phyloP scores from a whole-genome alignment of 345 rosid genomes.

The Eucalyptus microcorys region DNA sequence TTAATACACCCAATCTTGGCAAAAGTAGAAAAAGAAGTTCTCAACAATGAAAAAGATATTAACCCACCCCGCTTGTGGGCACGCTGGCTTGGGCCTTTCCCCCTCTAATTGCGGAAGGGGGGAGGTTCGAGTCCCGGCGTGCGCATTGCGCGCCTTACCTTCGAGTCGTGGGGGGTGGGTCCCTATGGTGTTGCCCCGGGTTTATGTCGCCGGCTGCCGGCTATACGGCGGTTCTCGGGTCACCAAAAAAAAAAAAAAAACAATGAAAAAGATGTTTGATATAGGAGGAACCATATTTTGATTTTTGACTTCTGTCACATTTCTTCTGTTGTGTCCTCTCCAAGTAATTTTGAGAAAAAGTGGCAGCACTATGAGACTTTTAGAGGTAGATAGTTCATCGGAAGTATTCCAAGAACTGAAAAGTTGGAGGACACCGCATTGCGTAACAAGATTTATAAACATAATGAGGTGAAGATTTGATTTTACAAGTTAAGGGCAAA shows the following conservation, averaged over 20 bases:
- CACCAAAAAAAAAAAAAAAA: neutral
- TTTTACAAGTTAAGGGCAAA: neutral
- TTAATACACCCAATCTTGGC: neutral
- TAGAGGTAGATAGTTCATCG: neutral
- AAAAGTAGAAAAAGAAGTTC: neutral
- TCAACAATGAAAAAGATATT: neutral
- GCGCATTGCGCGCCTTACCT: no score
- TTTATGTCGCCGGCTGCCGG: no score
- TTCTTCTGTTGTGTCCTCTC: neutral
- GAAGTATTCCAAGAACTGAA: neutral
- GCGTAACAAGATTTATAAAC: neutral
- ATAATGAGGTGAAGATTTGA: neutral
- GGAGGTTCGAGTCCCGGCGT: no score
- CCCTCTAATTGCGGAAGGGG: no score
- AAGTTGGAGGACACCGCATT: neutral
- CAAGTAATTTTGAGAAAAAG: neutral
- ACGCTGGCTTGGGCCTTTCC: no score
- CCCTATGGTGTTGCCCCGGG: no score
- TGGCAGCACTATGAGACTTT: neutral
- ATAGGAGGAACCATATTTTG: neutral
- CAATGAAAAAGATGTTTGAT: neutral
- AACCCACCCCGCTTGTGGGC: no score
- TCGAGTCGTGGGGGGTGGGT: no score
- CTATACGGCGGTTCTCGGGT: no score
- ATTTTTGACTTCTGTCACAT: neutral